phyloP scores from a whole-genome alignment of 495 filamentous ascomycete species.

The Ramalina intermedia region DNA sequence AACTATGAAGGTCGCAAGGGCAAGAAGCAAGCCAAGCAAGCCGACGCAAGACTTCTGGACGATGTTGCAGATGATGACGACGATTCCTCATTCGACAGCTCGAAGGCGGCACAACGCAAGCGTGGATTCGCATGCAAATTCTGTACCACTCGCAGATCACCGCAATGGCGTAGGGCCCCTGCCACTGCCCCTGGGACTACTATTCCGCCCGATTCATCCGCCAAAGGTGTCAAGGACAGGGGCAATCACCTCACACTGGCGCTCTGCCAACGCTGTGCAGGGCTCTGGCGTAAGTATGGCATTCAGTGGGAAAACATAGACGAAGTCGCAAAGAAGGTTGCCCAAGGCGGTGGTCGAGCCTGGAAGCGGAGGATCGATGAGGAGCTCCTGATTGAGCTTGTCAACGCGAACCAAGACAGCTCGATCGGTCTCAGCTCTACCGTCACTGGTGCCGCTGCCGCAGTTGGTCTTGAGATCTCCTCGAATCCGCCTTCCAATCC shows the following conservation, averaged over 20 bases:
- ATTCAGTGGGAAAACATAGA: constrained; percentile 95
- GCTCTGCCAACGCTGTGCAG: constrained; percentile 77
- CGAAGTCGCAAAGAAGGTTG: constrained; percentile 80
- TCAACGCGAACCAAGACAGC: constrained; percentile 37
- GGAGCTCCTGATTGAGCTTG: constrained; percentile 72
- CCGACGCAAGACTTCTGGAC: constrained; percentile 57
- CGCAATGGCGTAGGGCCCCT: constrained; percentile 87
- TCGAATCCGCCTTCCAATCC: constrained; percentile 25
- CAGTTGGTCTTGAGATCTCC: constrained; percentile 29
- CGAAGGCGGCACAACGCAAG: constrained; percentile 67
- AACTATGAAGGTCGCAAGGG: constrained; percentile 72
- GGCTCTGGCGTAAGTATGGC: constrained; percentile 85
- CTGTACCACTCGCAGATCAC: constrained; percentile 60
- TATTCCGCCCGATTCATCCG: constrained; percentile 49
- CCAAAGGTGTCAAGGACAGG: constrained; percentile 55
- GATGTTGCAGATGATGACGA: constrained; percentile 88
- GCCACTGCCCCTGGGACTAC: constrained; percentile 55
- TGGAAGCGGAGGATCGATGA: constrained; percentile 85
- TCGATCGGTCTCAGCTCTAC: constrained; percentile 31
- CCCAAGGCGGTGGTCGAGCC: constrained; percentile 63
- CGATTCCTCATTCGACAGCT: constrained; percentile 90
- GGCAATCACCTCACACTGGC: constrained; percentile 61
- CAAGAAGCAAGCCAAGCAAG: constrained; percentile 62
- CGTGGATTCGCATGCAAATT: constrained; percentile 90
- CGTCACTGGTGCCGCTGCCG: constrained; percentile 31